phyloP scores from a whole-genome alignment of 2,329 filamentous ascomycete genomes.

The Parastagonospora nodorum region DNA sequence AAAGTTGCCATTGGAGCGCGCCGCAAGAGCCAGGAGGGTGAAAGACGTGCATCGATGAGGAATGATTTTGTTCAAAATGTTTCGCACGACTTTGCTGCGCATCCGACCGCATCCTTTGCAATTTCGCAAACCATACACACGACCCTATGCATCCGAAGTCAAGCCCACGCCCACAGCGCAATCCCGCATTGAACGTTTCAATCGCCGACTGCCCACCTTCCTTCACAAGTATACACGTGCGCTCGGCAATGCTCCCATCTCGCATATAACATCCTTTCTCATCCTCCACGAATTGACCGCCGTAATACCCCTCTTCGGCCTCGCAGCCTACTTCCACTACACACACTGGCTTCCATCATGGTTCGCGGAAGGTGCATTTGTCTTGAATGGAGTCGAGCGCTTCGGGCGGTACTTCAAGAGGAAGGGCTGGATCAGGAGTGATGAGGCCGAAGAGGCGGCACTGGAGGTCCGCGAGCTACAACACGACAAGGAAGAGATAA shows the following conservation, averaged over 20 bases:
- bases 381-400: slow-evolving; percentile 67
- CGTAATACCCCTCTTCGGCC: slow-evolving; percentile 66
- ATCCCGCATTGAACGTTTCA: slow-evolving; percentile 42
- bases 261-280: slow-evolving; percentile 84
- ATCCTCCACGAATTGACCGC: slow-evolving; percentile 88
- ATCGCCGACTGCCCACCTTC: slow-evolving; percentile 60
- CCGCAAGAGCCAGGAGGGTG: slow-evolving; percentile 1
- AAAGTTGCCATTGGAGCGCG: background rate
- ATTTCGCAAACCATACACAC: slow-evolving; percentile 6
- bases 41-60: slow-evolving; percentile 6
- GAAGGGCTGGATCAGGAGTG: slow-evolving; percentile 78
- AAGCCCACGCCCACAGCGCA: slow-evolving; percentile 25
- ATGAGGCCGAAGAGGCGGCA: slow-evolving; percentile 53
- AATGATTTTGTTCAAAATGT: slow-evolving; percentile 6
- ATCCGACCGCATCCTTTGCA: background rate
- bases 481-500: background rate
- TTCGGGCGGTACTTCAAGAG: slow-evolving; percentile 78
- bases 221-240: slow-evolving; percentile 71
- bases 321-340: slow-evolving; percentile 59
- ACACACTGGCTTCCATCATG: slow-evolving; percentile 71
- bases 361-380: slow-evolving; percentile 58
- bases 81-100: slow-evolving; percentile 10
- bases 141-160: slow-evolving; percentile 24
- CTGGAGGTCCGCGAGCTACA: slow-evolving; percentile 16
- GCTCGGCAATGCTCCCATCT: slow-evolving; percentile 76